phyloP scores from a whole-genome alignment of 1,284 basidiomycete genomes.

The Trichosporon sp. region DNA sequence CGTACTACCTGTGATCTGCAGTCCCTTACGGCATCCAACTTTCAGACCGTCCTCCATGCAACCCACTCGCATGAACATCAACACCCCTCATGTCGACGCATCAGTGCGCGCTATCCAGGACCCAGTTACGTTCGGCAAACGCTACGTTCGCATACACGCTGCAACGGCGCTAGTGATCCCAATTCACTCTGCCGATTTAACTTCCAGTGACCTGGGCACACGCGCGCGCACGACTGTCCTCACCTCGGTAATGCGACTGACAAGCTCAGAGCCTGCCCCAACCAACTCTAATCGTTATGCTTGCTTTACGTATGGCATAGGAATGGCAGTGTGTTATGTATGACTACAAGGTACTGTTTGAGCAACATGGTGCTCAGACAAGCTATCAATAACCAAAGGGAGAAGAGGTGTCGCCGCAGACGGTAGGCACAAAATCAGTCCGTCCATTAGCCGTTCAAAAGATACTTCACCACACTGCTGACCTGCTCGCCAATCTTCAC shows the following conservation, averaged over 20 bases:
- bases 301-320: neutral
- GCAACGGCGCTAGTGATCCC: neutral
- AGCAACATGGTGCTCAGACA: neutral
- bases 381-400: neutral
- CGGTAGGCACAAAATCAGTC: neutral
- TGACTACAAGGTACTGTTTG: neutral
- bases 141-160: neutral
- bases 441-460: constrained; percentile 36
- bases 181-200: neutral
- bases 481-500: constrained; percentile 52
- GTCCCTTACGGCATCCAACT: constrained; percentile 3
- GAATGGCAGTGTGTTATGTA: neutral
- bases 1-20: neutral
- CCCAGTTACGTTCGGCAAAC: neutral
- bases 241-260: neutral
- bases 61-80: neutral
- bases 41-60: neutral
- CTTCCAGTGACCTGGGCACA: neutral
- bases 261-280: neutral
- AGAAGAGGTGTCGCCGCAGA: neutral
- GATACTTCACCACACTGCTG: constrained; percentile 48
- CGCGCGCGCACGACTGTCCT: too few relatives aligned
- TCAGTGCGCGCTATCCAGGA: neutral
- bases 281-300: neutral
- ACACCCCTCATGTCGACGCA: neutral